Percentiles rank a stretch among this genome's conserved stretches.
Conservation (phyloP, 106 monocot species). For the Amphibolis antarctica region DNA sequence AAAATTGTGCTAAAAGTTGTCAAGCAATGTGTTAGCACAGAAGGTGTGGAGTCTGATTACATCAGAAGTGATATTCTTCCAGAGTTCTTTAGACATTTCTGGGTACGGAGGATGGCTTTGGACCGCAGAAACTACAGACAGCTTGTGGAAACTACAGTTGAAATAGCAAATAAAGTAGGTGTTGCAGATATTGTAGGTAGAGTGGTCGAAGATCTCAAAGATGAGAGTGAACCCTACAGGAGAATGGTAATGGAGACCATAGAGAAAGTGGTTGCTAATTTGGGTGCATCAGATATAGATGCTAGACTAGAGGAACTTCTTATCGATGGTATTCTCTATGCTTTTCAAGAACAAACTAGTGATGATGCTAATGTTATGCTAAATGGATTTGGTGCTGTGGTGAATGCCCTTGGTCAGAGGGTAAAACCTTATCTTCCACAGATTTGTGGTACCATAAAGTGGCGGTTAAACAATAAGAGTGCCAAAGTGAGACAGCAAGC, state of each 20-base stretch:
- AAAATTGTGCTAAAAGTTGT: conserved; percentile 97
- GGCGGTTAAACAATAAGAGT: conserved; percentile 90
- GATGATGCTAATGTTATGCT: conserved; percentile 99
- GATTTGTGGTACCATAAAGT: conserved; percentile 98
- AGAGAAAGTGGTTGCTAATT: conserved; percentile 89
- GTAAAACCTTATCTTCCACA: conserved; percentile 96
- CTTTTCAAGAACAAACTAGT: conserved; percentile 94
- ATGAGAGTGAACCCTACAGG: conserved; percentile 96
- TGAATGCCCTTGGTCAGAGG: conserved; percentile 86
- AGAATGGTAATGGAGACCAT: conserved; percentile 99
- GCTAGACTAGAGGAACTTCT: conserved; percentile 77
- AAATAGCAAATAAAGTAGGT: conserved; percentile 95
- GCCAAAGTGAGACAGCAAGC: conserved; percentile 98
- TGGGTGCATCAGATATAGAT: conserved; percentile 97
- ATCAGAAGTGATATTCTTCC: conserved; percentile 80
- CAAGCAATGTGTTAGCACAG: conserved; percentile 95
- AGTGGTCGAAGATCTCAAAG: conserved; percentile 89
- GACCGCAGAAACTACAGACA: conserved; percentile 91
- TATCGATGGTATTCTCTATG: conserved; percentile 95
- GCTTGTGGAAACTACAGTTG: conserved; percentile 91
- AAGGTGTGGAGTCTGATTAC: conserved; percentile 94
- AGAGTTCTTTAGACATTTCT: conserved; percentile 82
- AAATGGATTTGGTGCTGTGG: conserved; percentile 97
- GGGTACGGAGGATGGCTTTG: conserved; percentile 92
- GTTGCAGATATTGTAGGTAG: conserved; percentile 95